Evolutionary conservation across 2,329 filamentous ascomycete species (phyloP).

Genomic region (Colletotrichum tropicale): DNA sequence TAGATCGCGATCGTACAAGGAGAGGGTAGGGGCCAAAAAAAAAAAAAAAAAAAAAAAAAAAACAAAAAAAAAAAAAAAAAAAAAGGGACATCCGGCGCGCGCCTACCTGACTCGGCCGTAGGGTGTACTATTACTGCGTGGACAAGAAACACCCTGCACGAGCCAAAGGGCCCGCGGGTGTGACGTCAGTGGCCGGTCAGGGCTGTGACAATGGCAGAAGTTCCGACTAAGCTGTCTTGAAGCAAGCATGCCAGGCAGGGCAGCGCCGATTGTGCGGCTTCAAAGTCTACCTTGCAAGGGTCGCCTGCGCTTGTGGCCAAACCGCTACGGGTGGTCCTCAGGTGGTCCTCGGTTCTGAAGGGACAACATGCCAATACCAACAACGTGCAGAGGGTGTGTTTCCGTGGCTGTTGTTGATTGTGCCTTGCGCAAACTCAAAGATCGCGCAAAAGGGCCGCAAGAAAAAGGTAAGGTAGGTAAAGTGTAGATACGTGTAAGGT

Average conservation of each 20-base stretch:
- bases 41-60: too few species aligned
- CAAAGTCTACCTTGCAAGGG: background rate
- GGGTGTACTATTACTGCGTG: background rate
- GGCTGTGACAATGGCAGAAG: background rate
- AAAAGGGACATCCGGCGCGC: background rate
- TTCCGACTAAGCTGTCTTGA: background rate
- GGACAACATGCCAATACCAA: background rate
- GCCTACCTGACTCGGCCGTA: slow-evolving; percentile 16
- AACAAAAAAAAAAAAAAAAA: background rate
- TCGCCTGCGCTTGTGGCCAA: background rate
- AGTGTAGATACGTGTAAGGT: too few species aligned
- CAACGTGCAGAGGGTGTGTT: background rate
- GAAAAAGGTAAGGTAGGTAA: background rate
- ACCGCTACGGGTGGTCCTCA: background rate
- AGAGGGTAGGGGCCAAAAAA: background rate
- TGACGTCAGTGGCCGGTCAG: slow-evolving; percentile 11
- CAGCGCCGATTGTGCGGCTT: background rate
- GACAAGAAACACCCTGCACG: slow-evolving; percentile 9
- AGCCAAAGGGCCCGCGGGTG: background rate
- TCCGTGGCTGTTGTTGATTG: background rate
- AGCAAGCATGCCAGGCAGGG: background rate
- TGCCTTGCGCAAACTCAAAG: background rate
- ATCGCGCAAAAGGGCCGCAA: background rate
- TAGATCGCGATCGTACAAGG: background rate
- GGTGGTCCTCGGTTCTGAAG: background rate